Evolutionary conservation across 148 eudicot genomes (phyloP).

Genomic region (Vaccinium corymbosum): DNA sequence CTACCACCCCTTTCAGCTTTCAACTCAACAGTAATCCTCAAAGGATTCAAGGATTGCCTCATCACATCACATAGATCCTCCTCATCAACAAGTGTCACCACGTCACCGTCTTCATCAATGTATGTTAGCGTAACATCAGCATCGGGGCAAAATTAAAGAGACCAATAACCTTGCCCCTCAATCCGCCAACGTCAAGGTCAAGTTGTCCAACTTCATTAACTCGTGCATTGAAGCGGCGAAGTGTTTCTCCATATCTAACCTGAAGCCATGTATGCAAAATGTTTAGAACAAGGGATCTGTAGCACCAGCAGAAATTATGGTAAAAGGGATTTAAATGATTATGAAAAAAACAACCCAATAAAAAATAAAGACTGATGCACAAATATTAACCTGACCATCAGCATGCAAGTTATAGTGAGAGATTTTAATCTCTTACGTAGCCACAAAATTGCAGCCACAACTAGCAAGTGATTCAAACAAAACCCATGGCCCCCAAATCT

Average conservation of each 20-base stretch:
- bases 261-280: slow-evolving; percentile 21
- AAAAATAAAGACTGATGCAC: not conserved
- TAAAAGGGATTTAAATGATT: not conserved
- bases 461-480: not conserved
- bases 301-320: not conserved
- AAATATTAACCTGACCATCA: too few relatives aligned
- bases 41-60: slow-evolving; percentile 67
- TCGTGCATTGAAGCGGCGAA: slow-evolving; percentile 76
- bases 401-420: not conserved
- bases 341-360: not conserved
- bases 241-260: slow-evolving; percentile 75
- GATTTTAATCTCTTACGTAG: not conserved
- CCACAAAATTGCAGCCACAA: not conserved
- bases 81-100: slow-evolving; percentile 70
- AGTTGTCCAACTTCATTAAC: slow-evolving; percentile 42
- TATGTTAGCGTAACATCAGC: slow-evolving; percentile 58
- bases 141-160: slow-evolving; percentile 59
- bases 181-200: slow-evolving; percentile 44
- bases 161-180: slow-evolving; percentile 54
- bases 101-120: slow-evolving; percentile 76
- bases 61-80: slow-evolving; percentile 73
- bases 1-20: slow-evolving; percentile 30
- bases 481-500: not conserved
- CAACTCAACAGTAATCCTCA: slow-evolving; percentile 59
- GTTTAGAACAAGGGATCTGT: not conserved